These are phyloP conservation scores for Geotrichum fermentans DNA, from an alignment of 1,139 yeast species.

Conservation along the genomic window DNA sequence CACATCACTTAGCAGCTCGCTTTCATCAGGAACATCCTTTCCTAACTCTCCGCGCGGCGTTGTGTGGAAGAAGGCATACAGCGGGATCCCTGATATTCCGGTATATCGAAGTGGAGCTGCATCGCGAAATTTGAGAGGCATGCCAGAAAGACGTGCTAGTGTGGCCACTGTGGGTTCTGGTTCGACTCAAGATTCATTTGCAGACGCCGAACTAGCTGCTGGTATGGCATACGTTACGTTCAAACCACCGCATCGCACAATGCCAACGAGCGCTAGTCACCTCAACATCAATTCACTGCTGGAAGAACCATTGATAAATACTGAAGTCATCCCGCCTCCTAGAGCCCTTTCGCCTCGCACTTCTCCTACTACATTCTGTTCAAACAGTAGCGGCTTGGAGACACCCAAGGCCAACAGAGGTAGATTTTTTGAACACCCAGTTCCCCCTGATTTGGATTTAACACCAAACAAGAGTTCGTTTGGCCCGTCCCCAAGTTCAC, in stretches of 20 bases:
- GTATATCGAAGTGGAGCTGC: neutral
- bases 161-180: slow-evolving; percentile 8
- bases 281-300: slow-evolving; percentile 13
- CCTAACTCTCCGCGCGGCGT: neutral
- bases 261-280: neutral
- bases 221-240: neutral
- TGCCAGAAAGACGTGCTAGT: slow-evolving; percentile 8
- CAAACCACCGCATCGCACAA: slow-evolving; percentile 5
- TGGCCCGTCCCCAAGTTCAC: neutral
- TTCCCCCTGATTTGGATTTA: neutral
- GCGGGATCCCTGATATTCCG: neutral
- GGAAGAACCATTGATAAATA: neutral
- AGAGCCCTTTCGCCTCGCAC: neutral
- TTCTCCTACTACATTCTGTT: neutral
- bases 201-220: neutral
- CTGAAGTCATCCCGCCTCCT: neutral
- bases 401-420: slow-evolving; percentile 1
- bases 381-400: slow-evolving; percentile 1
- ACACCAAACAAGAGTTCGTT: neutral
- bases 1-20: slow-evolving; percentile 10
- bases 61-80: neutral
- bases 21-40: neutral
- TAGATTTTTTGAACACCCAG: neutral
- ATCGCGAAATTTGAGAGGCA: slow-evolving; percentile 2
- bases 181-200: slow-evolving; percentile 2